phyloP scores from a whole-genome alignment of 495 filamentous ascomycete species.

The Aspergillus biplanus region DNA sequence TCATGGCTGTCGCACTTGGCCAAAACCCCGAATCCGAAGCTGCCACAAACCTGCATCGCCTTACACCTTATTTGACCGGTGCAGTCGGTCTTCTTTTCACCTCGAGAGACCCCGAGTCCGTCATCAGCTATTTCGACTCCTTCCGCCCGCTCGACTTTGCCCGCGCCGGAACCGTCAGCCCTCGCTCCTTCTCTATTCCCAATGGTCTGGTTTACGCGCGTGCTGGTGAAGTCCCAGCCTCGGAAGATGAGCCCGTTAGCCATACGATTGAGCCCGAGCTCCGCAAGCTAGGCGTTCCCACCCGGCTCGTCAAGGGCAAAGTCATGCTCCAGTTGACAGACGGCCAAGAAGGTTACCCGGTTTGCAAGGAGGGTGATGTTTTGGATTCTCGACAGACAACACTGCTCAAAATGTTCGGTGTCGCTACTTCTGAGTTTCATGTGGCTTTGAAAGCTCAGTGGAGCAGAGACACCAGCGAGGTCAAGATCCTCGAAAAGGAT shows the following conservation, averaged over 20 bases:
- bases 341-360: constrained; percentile 64
- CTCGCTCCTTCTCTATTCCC: constrained; percentile 76
- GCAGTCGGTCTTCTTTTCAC: constrained; percentile 92
- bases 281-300: constrained; percentile 85
- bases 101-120: constrained; percentile 63
- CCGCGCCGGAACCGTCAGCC: constrained; percentile 76
- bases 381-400: constrained; percentile 89
- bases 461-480: constrained; percentile 44
- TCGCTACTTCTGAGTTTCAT: constrained; percentile 85
- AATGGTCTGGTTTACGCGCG: constrained; percentile 75
- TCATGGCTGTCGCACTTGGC: constrained; percentile 93
- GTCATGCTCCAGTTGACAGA: constrained; percentile 79
- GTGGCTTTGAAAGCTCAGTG: constrained; percentile 72
- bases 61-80: constrained; percentile 74
- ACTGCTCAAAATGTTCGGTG: constrained; percentile 90
- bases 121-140: constrained; percentile 68
- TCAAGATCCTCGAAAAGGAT: constrained; percentile 45
- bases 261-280: constrained; percentile 88
- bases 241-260: constrained; percentile 82
- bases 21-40: constrained; percentile 72
- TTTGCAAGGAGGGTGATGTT: constrained; percentile 81
- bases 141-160: constrained; percentile 81
- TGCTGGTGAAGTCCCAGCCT: constrained; percentile 72
- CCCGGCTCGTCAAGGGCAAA: constrained; percentile 82
- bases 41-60: constrained; percentile 69